Base-by-base conservation (phyloP, 1,139 yeast genomes). In the Kurtzmaniella natalensis region DNA sequence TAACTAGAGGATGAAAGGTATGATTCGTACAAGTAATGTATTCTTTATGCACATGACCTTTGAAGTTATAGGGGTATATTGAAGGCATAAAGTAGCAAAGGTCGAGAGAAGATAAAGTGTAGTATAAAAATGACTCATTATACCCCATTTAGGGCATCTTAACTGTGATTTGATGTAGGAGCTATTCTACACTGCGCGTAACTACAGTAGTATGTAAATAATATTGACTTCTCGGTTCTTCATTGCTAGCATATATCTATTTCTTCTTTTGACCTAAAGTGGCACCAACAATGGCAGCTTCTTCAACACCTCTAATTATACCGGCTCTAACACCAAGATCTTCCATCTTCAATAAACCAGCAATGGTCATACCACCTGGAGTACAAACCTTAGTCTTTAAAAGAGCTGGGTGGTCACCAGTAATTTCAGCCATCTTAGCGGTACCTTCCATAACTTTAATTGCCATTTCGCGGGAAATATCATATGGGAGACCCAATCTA, bases 281-380 rank as follows among this genome's bases (percentile, higher is more conserved):
- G 26, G 87, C 75, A 21, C 96, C 94, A 38, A 89, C 83, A 39
- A 72, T 72, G 14, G 96, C 86, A 25, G 96, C 92, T 53, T 88
- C 95, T 55, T 85, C 92, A 18, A 92, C 83, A 31, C 95, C 95
- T 47, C 88, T 73, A 32, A 95, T 79, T 48, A 92, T 82, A 16
- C 88, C 88, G 32, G 88, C 76, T 63, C 96, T 80, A 31, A 92
- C 85, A 30, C 89, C 94, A 34, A 79, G 79, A 48, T 88, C 96
- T 62, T 92, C 99, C 82, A 94, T 78, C 47, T 79, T 86, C 58
- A 89, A 73, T 42, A 94, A 68, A 1, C 99, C 99, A 4, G 96
- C 95, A 55, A 94, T 92, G 7, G 99, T 92, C 35, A 96, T 89
- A 25, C 99, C 99, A 22, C 94, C 98, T 13, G 99, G 99, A 0